These are phyloP conservation scores for Orychophragmus violaceus DNA, from an alignment of 345 rosid species.

Conservation along the genomic window DNA sequence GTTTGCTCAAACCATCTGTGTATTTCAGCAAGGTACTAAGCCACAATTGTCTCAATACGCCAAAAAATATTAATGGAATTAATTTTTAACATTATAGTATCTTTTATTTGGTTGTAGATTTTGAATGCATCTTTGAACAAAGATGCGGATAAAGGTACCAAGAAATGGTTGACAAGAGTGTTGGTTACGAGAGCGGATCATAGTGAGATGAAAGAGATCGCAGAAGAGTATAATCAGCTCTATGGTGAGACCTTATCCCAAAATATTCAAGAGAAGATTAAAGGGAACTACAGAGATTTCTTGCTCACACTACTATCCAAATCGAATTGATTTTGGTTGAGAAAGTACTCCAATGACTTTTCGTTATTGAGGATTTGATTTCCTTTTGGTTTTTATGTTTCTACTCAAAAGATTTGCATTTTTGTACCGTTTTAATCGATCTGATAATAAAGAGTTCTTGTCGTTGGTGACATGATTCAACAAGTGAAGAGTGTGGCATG, in stretches of 20 bases:
- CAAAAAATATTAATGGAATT: no score
- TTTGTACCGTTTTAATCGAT: neutral
- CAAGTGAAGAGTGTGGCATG: neutral
- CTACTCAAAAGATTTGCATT: neutral
- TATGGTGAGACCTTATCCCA: slow-evolving; percentile 43
- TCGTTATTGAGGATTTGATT: neutral
- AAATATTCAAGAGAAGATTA: slow-evolving; percentile 46
- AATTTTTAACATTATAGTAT: no score
- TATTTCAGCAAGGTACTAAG: slow-evolving; percentile 84
- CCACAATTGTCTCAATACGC: no score
- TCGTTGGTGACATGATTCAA: neutral
- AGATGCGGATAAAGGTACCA: slow-evolving; percentile 46
- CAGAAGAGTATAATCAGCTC: slow-evolving; percentile 35
- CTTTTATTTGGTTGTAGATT: slow-evolving; percentile 35
- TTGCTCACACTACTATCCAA: slow-evolving; percentile 49
- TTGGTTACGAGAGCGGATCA: slow-evolving; percentile 61
- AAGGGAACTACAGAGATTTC: slow-evolving; percentile 74
- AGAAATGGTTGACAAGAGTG: slow-evolving; percentile 67
- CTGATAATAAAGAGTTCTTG: slow-evolving; percentile 14
- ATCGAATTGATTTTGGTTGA: slow-evolving; percentile 29
- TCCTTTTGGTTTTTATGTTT: neutral
- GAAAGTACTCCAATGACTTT: neutral
- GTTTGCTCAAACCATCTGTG: slow-evolving; percentile 53
- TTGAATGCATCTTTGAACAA: slow-evolving; percentile 48
- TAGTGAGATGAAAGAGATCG: slow-evolving; percentile 51